Conservation (phyloP, 2,329 filamentous ascomycete species). For the Ascochyta fabae region DNA sequence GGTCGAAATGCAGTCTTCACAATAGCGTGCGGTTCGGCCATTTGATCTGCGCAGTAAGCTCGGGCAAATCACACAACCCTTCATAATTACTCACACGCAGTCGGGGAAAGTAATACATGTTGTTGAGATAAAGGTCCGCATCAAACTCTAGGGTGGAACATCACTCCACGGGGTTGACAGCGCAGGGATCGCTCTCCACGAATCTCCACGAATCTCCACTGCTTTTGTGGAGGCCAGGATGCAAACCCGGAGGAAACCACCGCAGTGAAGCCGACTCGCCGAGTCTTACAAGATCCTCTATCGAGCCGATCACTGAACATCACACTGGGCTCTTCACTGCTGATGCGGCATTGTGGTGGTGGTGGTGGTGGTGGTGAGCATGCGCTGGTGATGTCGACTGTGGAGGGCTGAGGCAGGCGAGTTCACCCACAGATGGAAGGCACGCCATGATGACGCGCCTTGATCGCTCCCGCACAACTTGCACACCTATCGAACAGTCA, state of each 20-base stretch:
- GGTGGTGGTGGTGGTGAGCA: not conserved
- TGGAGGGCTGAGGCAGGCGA: not conserved
- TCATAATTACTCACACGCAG: not conserved
- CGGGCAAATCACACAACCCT: not conserved
- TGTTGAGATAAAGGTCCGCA: not conserved
- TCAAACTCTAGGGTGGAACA: conserved; percentile 6
- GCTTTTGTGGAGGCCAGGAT: conserved; percentile 20
- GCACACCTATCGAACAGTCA: not conserved
- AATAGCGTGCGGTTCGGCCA: not conserved
- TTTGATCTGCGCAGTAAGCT: not conserved
- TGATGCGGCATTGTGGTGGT: not conserved
- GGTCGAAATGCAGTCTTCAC: not conserved
- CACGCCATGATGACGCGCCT: not conserved
- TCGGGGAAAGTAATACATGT: not conserved
- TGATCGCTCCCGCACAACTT: not conserved
- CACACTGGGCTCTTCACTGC: not conserved
- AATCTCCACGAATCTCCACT: conserved; percentile 24
- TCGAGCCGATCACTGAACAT: conserved; percentile 1
- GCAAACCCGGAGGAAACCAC: conserved; percentile 8
- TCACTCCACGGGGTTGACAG: conserved; percentile 18
- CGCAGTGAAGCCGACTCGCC: conserved; percentile 18
- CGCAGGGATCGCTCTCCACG: conserved; percentile 20
- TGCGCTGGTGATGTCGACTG: not conserved
- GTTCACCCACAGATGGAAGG: conserved; percentile 13
- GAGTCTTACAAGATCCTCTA: conserved; percentile 2